Percentiles rank a stretch among this genome's conserved stretches.
These are phyloP conservation scores for Westerdykella ornata DNA, from an alignment of 2,329 filamentous ascomycete genomes.

Conservation along the genomic window DNA sequence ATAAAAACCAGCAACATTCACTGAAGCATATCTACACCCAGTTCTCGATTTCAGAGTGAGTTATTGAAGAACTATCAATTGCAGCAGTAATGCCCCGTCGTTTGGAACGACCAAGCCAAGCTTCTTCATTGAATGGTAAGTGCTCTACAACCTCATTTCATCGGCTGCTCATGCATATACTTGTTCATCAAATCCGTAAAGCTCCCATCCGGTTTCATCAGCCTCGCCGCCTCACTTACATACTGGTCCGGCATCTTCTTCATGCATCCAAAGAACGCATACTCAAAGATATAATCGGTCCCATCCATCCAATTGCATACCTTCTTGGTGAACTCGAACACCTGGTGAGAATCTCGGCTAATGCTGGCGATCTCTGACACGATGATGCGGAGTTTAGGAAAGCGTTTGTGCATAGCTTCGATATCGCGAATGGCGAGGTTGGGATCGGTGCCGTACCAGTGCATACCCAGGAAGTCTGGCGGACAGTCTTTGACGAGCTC, in stretches of 20 bases:
- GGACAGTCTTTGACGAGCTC: constrained; percentile 24
- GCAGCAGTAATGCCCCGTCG: too few species aligned
- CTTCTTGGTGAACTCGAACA: constrained; percentile 37
- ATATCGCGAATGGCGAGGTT: constrained; percentile 35
- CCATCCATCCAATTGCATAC: constrained; percentile 42
- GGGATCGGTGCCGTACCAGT: constrained; percentile 40
- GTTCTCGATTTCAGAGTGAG: too few species aligned
- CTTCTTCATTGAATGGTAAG: too few species aligned
- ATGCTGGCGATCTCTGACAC: constrained; percentile 42
- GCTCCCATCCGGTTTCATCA: constrained; percentile 41
- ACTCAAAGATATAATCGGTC: constrained; percentile 40
- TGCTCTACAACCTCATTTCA: too few species aligned
- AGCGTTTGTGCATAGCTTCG: constrained; percentile 33
- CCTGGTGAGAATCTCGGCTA: constrained; percentile 33
- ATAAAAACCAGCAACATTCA: too few species aligned
- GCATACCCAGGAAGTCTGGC: constrained; percentile 42
- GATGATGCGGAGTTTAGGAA: constrained; percentile 32
- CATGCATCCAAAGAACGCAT: constrained; percentile 35
- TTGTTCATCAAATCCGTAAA: constrained; percentile 35
- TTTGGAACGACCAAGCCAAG: too few species aligned
- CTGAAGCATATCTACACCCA: too few species aligned
- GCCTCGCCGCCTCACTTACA: constrained; percentile 43
- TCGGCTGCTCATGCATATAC: constrained; percentile 18
- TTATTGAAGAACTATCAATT: too few species aligned
- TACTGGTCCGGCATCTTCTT: constrained; percentile 39